A percentile compares a stretch with the other conserved stretches of the same genome.
phyloP scores from a whole-genome alignment of 352 stramenopile genomes.

The Phytophthora tentaculata region DNA sequence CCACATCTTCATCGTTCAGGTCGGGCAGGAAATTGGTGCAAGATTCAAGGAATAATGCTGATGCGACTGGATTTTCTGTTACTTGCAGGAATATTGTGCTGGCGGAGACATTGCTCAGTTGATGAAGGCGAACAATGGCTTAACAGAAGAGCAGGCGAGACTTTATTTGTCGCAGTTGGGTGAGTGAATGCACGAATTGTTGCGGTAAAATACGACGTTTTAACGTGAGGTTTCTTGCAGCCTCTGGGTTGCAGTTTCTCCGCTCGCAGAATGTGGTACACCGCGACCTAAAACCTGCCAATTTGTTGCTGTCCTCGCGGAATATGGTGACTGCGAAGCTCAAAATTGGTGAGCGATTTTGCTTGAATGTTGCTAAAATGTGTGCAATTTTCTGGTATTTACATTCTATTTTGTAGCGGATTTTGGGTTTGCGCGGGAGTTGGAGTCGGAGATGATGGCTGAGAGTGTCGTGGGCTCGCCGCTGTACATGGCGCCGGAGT shows the following conservation, averaged over 20 bases:
- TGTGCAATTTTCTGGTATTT: slow-evolving; percentile 38
- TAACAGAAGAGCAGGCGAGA: slow-evolving; percentile 69
- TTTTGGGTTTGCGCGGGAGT: slow-evolving; percentile 75
- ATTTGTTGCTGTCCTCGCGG: slow-evolving; percentile 74
- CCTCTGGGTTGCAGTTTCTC: slow-evolving; percentile 76
- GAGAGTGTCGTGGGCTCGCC: slow-evolving; percentile 84
- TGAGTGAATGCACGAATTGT: slow-evolving; percentile 23
- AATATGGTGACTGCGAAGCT: slow-evolving; percentile 71
- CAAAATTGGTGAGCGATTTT: slow-evolving; percentile 65
- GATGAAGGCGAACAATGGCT: slow-evolving; percentile 70
- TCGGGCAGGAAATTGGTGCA: slow-evolving; percentile 19
- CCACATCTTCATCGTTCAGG: slow-evolving; percentile 85
- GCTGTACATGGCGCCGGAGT: slow-evolving; percentile 81
- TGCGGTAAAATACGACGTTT: not conserved
- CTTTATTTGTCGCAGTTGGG: slow-evolving; percentile 84
- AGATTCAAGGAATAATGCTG: not conserved
- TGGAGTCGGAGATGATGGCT: slow-evolving; percentile 75
- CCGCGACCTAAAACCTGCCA: slow-evolving; percentile 79
- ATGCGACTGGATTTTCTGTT: slow-evolving; percentile 11
- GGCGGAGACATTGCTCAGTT: slow-evolving; percentile 74
- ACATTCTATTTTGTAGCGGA: slow-evolving; percentile 50
- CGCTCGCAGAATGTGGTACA: slow-evolving; percentile 81
- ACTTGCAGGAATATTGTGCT: slow-evolving; percentile 75
- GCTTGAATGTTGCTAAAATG: not conserved
- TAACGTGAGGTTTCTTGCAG: slow-evolving; percentile 27